A percentile compares a stretch with the other conserved stretches of the same genome.
Evolutionary conservation across 306 rosid genomes (phyloP).

Genomic region (Arachis hypogaea): DNA sequence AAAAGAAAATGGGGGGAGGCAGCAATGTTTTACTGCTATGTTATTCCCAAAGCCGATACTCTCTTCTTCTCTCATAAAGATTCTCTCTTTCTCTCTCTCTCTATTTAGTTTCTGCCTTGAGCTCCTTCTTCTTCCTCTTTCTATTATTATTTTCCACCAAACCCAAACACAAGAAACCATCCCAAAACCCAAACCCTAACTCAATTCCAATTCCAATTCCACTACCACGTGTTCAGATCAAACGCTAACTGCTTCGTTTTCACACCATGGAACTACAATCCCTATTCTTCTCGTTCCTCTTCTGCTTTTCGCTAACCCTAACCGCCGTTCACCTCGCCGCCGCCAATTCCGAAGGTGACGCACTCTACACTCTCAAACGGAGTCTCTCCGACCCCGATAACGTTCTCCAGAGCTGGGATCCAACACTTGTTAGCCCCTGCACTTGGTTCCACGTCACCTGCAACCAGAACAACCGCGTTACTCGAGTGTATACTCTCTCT

Average conservation of each 20-base stretch:
- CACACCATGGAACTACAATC: constrained; percentile 13
- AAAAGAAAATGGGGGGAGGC: background rate
- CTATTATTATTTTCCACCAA: background rate
- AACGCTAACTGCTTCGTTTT: background rate
- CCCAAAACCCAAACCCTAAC: constrained; percentile 40
- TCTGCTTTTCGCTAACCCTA: constrained; percentile 46
- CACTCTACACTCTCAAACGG: constrained; percentile 74
- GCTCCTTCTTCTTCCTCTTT: background rate
- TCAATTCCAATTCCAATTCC: background rate
- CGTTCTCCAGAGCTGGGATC: constrained; percentile 98
- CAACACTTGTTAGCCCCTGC: constrained; percentile 93
- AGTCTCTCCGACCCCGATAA: constrained; percentile 85
- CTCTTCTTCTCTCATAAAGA: constrained; percentile 12
- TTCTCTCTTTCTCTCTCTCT: background rate
- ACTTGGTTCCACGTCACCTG: constrained; percentile 99
- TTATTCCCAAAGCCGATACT: constrained; percentile 58
- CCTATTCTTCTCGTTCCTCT: constrained; percentile 29
- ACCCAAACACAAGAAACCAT: background rate
- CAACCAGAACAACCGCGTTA: constrained; percentile 86
- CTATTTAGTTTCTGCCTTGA: background rate
- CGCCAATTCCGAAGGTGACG: constrained; percentile 90
- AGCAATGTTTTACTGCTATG: constrained; percentile 38
- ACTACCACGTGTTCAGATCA: constrained; percentile 35
- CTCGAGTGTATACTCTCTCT: constrained; percentile 67
- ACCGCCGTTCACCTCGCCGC: constrained; percentile 37